Evolutionary conservation across 495 filamentous ascomycete species (phyloP).

Genomic region (Xylaria castorea): DNA sequence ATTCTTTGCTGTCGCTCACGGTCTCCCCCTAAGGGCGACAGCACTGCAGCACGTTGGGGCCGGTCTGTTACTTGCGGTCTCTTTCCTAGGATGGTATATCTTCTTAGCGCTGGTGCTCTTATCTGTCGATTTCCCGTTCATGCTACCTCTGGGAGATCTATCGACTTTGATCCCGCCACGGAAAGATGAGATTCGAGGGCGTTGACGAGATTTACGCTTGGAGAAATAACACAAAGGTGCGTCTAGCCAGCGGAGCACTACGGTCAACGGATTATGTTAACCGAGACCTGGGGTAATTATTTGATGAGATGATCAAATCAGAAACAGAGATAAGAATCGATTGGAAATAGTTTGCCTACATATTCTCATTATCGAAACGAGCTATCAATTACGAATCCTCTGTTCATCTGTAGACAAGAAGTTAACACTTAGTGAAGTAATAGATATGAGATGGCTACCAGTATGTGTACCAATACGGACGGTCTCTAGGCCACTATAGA

Average conservation of each 20-base stretch:
- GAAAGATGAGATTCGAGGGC: not conserved
- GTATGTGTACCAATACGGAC: not conserved
- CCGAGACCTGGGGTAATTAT: not conserved
- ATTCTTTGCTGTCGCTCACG: constrained; percentile 7
- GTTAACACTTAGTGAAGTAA: not conserved
- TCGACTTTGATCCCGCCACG: constrained; percentile 3
- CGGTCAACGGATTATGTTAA: not conserved
- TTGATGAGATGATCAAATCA: not conserved
- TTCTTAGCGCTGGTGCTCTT: not conserved
- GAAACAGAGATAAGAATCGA: not conserved
- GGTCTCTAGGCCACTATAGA: not conserved
- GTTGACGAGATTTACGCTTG: not conserved
- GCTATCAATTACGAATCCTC: not conserved
- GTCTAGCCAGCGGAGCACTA: not conserved
- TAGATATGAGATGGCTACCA: not conserved
- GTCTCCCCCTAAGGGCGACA: not conserved
- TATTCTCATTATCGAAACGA: not conserved
- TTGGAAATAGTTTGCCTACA: not conserved
- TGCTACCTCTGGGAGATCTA: constrained; percentile 11
- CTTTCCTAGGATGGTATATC: constrained; percentile 14
- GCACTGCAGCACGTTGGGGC: constrained; percentile 9
- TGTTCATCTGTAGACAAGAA: not conserved
- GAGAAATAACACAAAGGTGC: not conserved
- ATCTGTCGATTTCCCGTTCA: constrained; percentile 6
- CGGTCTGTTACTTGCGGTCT: not conserved